These are phyloP conservation scores for Chaetomidium leptoderma DNA, from an alignment of 495 filamentous ascomycete genomes.

Conservation along the genomic window DNA sequence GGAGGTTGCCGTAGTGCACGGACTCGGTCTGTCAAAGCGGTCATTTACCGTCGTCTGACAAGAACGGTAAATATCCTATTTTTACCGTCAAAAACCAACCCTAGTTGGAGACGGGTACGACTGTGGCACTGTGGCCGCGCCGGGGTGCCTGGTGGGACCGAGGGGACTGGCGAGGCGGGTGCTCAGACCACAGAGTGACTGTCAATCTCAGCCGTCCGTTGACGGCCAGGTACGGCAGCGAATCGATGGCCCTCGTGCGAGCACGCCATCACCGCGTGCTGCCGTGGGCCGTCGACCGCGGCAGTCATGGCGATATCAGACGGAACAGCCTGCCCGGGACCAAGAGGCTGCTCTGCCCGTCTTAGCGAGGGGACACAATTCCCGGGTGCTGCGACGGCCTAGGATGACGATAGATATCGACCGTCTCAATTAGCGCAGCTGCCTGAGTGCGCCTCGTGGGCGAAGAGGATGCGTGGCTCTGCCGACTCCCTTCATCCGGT, in stretches of 20 bases:
- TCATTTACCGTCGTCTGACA: no score
- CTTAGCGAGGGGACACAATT: slow-evolving; percentile 25
- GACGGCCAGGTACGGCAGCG: slow-evolving; percentile 11
- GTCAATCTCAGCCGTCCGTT: slow-evolving; percentile 10
- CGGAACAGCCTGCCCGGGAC: slow-evolving; percentile 18
- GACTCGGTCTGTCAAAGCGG: no score
- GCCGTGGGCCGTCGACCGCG: slow-evolving; percentile 12
- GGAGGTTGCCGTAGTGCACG: no score
- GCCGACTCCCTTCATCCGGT: slow-evolving; percentile 1
- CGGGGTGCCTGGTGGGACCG: background rate
- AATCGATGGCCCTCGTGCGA: slow-evolving; percentile 8
- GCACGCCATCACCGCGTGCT: slow-evolving; percentile 10
- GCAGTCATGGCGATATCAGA: slow-evolving; percentile 25
- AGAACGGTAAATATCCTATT: no score
- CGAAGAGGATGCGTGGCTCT: background rate
- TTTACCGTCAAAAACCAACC: no score
- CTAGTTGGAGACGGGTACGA: background rate
- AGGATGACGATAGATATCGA: slow-evolving; percentile 13
- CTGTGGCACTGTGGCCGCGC: no score
- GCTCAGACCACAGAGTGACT: slow-evolving; percentile 5
- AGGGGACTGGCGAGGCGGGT: slow-evolving; percentile 1
- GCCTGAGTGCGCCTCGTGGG: background rate
- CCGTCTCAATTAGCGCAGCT: background rate
- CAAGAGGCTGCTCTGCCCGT: slow-evolving; percentile 3
- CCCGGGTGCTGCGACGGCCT: slow-evolving; percentile 16